phyloP scores from a whole-genome alignment of 208 protist genomes.

The Crithidia sp. region DNA sequence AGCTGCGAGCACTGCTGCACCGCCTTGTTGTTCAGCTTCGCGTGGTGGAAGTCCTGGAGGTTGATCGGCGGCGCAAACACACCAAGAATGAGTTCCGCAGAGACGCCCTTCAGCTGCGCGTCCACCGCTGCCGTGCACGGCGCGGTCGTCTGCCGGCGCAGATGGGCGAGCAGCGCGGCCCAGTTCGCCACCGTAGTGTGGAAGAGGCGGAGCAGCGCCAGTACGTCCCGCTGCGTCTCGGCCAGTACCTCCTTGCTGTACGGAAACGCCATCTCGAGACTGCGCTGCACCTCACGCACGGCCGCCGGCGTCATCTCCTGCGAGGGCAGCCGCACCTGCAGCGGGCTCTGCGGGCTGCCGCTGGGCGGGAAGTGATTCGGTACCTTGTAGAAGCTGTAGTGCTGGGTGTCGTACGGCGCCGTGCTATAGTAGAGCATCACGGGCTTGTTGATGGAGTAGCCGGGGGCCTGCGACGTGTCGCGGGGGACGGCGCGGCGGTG shows the following conservation, averaged over 20 bases:
- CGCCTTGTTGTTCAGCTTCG: slow-evolving; percentile 85
- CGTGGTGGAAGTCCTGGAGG: slow-evolving; percentile 64
- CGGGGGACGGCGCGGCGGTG: slow-evolving; percentile 7
- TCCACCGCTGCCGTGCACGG: slow-evolving; percentile 1
- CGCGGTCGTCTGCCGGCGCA: slow-evolving; percentile 10
- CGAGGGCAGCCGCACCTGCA: slow-evolving; percentile 33
- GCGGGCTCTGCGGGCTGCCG: slow-evolving; percentile 15
- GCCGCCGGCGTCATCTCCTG: slow-evolving; percentile 31
- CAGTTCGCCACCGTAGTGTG: slow-evolving; percentile 57
- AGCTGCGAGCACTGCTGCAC: slow-evolving; percentile 78
- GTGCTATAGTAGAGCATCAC: slow-evolving; percentile 75
- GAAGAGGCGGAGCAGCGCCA: slow-evolving; percentile 65
- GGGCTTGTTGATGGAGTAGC: slow-evolving; percentile 31
- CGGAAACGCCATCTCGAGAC: slow-evolving; percentile 40
- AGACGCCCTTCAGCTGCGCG: slow-evolving; percentile 1
- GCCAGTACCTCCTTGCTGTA: slow-evolving; percentile 64
- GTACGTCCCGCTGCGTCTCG: slow-evolving; percentile 57
- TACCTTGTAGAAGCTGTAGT: slow-evolving; percentile 30
- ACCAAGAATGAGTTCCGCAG: slow-evolving; percentile 6
- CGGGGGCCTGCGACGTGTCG: slow-evolving; percentile 10
- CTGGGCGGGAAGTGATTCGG: slow-evolving; percentile 20
- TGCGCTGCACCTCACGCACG: slow-evolving; percentile 36
- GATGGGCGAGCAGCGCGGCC: slow-evolving; percentile 40
- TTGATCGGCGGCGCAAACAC: slow-evolving; percentile 46
- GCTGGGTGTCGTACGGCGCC: slow-evolving; percentile 53